Evolutionary conservation across 1,284 basidiomycete genomes (phyloP).

Genomic region (Cryptococcus maquisensis): DNA sequence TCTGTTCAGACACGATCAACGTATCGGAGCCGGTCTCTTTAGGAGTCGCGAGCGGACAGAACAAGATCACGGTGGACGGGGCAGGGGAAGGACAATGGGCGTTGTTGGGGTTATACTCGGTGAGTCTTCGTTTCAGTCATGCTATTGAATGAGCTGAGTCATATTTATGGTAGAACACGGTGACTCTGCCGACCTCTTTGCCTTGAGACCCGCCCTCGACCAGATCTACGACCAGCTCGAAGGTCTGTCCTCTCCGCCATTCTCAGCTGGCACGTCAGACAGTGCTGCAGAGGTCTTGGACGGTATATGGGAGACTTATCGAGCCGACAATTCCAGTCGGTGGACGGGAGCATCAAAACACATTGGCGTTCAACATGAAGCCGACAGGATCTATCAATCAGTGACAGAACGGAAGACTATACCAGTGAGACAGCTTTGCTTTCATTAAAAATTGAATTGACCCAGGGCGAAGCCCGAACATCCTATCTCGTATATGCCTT

Average conservation of each 20-base stretch:
- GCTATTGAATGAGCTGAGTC: not conserved
- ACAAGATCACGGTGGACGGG: conserved; percentile 7
- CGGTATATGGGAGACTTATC: conserved; percentile 10
- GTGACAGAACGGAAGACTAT: conserved; percentile 1
- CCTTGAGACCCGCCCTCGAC: conserved; percentile 20
- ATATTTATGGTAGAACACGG: not conserved
- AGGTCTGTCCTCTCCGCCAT: conserved; percentile 14
- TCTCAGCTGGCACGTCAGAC: conserved; percentile 1
- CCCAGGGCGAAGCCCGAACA: conserved; percentile 19
- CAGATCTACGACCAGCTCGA: conserved; percentile 32
- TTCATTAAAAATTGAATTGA: not conserved
- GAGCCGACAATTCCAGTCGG: conserved; percentile 2
- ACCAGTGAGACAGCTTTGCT: conserved; percentile 3
- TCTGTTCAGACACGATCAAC: conserved; percentile 25
- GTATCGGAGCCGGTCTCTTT: conserved; percentile 34
- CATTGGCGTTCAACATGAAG: not conserved
- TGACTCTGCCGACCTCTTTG: conserved; percentile 20
- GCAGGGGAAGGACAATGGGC: conserved; percentile 40
- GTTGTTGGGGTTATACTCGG: conserved; percentile 39
- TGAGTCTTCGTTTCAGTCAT: conserved; percentile 9
- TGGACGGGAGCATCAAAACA: too few species aligned
- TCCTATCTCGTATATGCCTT: conserved; percentile 36
- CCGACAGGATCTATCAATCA: not conserved
- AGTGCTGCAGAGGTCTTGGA: conserved; percentile 2
- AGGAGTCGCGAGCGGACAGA: conserved; percentile 19